Conservation (phyloP, 23 red algal species). For the Cyanidiococcus yangmingshanensis region DNA sequence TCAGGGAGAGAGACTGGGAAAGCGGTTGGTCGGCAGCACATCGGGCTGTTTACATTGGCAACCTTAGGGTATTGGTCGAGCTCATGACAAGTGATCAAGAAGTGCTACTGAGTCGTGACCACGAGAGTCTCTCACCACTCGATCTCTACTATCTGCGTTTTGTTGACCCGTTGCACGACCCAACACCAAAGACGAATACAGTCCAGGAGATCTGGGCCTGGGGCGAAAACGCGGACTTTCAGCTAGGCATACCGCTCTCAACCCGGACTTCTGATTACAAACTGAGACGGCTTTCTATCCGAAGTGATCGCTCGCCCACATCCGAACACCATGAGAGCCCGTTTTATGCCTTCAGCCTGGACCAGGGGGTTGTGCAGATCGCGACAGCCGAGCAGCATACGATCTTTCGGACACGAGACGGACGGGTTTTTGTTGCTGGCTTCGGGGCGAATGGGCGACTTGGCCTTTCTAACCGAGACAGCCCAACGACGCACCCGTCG, state of each 20-base stretch:
- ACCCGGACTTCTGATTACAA: background rate
- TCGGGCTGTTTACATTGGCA: background rate
- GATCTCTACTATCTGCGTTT: slow-evolving; percentile 4
- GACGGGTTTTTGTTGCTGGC: background rate
- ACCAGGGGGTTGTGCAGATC: background rate
- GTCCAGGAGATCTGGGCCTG: slow-evolving; percentile 1
- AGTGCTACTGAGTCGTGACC: background rate
- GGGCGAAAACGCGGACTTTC: slow-evolving; percentile 8
- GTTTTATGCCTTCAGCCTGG: background rate
- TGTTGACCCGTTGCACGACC: background rate
- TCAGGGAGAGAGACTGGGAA: background rate
- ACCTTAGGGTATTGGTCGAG: background rate
- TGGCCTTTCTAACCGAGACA: background rate
- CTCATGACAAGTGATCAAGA: background rate
- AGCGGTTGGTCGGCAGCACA: slow-evolving; percentile 20
- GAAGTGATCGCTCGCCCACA: background rate
- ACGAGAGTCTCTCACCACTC: background rate
- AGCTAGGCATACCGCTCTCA: background rate
- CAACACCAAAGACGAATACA: background rate
- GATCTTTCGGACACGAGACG: background rate
- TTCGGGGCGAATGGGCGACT: slow-evolving; percentile 7
- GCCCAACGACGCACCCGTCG: background rate
- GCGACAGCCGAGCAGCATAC: background rate
- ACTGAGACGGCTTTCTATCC: background rate
- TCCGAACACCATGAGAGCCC: background rate